Conservation (phyloP, 345 rosid genomes). For the Linum lewisii region DNA sequence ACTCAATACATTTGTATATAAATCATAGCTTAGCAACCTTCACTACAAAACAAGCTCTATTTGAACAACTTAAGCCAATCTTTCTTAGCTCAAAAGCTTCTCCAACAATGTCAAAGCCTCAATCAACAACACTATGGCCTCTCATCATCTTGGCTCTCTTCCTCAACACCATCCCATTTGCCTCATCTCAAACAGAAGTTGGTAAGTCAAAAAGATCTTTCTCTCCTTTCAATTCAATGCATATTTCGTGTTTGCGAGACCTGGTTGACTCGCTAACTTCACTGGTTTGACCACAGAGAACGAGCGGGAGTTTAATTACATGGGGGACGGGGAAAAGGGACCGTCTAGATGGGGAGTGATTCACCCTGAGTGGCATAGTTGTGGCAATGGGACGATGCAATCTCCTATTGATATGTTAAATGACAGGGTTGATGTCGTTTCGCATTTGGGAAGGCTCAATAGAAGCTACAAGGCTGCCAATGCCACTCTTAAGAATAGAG, state of each 20-base stretch:
- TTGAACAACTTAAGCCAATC: too few species aligned
- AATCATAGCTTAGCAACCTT: too few species aligned
- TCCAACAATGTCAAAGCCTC: too few species aligned
- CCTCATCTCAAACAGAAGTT: not conserved
- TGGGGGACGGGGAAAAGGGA: slow-evolving; percentile 26
- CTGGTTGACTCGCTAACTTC: not conserved
- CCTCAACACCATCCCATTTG: too few species aligned
- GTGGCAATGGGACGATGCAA: slow-evolving; percentile 64
- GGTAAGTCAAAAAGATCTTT: not conserved
- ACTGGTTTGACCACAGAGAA: slow-evolving; percentile 33
- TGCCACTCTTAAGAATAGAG: slow-evolving; percentile 64
- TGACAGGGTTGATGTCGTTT: slow-evolving; percentile 41
- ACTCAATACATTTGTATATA: too few species aligned
- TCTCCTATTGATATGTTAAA: slow-evolving; percentile 69
- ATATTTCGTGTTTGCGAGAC: too few species aligned
- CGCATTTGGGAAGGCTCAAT: slow-evolving; percentile 39
- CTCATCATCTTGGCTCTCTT: too few species aligned
- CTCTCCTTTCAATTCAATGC: too few species aligned
- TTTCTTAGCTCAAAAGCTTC: too few species aligned
- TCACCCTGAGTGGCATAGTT: slow-evolving; percentile 47
- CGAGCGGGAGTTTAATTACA: slow-evolving; percentile 51
- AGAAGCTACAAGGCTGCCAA: slow-evolving; percentile 41
- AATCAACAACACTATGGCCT: too few species aligned
- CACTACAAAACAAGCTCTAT: too few species aligned
- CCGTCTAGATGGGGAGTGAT: slow-evolving; percentile 67